Evolutionary conservation across 2,329 filamentous ascomycete genomes (phyloP).

Genomic region (Fusarium veterinarium): DNA sequence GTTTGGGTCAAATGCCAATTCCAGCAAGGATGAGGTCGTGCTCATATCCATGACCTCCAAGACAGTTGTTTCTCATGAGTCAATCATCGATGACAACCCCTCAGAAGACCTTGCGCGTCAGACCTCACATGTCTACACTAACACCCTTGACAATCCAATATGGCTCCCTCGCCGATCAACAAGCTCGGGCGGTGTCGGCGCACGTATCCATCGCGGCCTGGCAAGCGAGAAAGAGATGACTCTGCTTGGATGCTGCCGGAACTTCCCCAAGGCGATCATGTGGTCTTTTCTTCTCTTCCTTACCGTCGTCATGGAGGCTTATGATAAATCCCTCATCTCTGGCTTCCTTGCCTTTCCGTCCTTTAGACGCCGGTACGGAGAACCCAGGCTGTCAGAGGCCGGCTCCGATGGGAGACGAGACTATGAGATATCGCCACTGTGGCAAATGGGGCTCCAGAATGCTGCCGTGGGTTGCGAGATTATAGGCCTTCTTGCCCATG

Average conservation of each 20-base stretch:
- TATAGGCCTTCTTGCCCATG: conserved; percentile 54
- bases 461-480: conserved; percentile 2
- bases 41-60: background rate
- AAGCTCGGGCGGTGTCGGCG: conserved; percentile 14
- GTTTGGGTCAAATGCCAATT: background rate
- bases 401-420: background rate
- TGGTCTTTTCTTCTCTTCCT: conserved; percentile 30
- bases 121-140: background rate
- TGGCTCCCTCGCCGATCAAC: conserved; percentile 12
- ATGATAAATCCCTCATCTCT: conserved; percentile 8
- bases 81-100: too few species aligned
- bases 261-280: conserved; percentile 26
- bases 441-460: background rate
- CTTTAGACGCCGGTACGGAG: conserved; percentile 42
- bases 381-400: background rate
- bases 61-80: background rate
- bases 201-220: conserved; percentile 3
- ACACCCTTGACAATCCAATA: background rate
- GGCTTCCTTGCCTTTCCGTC: conserved; percentile 9
- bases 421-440: background rate
- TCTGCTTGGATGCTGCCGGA: background rate
- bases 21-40: background rate
- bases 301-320: conserved; percentile 31
- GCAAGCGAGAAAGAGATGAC: conserved; percentile 22
- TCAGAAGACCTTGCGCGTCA: background rate